These are phyloP conservation scores for Lachancea thermotolerans DNA, from an alignment of 805 yeast species.

Conservation along the genomic window DNA sequence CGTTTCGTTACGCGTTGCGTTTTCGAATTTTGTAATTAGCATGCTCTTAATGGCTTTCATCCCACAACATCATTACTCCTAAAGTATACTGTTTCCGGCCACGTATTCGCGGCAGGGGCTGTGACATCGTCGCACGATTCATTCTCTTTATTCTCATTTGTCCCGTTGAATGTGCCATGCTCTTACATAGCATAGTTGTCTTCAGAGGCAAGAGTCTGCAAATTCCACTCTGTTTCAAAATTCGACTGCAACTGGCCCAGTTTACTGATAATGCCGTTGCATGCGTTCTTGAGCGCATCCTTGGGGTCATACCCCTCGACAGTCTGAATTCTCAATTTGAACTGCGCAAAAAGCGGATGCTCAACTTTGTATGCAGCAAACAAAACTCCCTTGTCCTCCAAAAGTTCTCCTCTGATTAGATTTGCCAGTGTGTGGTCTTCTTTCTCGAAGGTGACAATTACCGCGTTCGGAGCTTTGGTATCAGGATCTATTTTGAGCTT, in stretches of 20 bases:
- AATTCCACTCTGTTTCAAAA: constrained; percentile 88
- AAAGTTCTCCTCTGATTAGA: constrained; percentile 75
- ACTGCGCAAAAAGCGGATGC: constrained; percentile 95
- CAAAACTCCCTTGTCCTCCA: constrained; percentile 80
- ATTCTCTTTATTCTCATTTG: too few species aligned
- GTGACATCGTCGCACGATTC: too few species aligned
- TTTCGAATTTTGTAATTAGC: not conserved
- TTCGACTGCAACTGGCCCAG: constrained; percentile 66
- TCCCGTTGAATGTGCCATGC: too few species aligned
- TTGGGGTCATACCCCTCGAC: constrained; percentile 91
- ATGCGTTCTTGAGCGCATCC: constrained; percentile 85
- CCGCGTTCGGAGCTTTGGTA: constrained; percentile 91
- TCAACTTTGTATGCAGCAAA: constrained; percentile 97
- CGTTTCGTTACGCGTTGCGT: not conserved
- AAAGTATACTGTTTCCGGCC: too few species aligned
- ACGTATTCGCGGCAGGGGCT: too few species aligned
- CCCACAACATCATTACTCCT: not conserved
- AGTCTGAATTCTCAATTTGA: constrained; percentile 89
- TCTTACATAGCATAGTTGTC: constrained; percentile 30
- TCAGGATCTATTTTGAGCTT: constrained; percentile 91
- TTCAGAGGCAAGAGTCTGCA: constrained; percentile 63
- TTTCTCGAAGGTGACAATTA: constrained; percentile 85
- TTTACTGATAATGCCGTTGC: constrained; percentile 74
- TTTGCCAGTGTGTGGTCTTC: constrained; percentile 98
- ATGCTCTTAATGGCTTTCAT: not conserved